Percentiles rank a stretch among this genome's conserved stretches.
These are phyloP conservation scores for Suillus brevipes DNA, from an alignment of 768 basidiomycete species.

Conservation along the genomic window DNA sequence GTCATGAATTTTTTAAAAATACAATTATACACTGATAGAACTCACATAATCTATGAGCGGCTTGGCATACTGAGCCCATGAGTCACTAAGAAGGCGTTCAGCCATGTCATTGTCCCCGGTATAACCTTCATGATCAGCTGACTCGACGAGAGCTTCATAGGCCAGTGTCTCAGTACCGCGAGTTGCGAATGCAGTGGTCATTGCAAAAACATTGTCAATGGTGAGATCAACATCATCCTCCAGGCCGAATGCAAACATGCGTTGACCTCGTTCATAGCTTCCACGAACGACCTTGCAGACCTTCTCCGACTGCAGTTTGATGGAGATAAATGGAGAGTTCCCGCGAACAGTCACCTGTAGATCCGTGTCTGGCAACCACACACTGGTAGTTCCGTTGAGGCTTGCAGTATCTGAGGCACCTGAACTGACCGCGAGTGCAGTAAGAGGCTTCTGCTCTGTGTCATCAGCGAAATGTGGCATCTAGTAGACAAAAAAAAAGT, in stretches of 20 bases:
- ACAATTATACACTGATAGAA: neutral
- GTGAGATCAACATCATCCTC: neutral
- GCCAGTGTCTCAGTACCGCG: neutral
- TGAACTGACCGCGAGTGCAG: neutral
- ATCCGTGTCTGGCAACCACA: neutral
- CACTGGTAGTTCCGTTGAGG: neutral
- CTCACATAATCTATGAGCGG: neutral
- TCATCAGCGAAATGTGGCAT: neutral
- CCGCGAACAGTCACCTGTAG: neutral
- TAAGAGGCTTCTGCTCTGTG: neutral
- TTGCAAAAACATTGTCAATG: neutral
- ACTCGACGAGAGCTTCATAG: neutral
- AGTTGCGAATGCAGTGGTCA: slow-evolving; percentile 3
- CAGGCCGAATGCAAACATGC: neutral
- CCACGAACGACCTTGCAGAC: neutral
- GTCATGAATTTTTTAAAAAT: neutral
- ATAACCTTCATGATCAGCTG: slow-evolving; percentile 3
- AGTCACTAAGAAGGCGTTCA: neutral
- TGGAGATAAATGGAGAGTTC: neutral
- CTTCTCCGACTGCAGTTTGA: neutral
- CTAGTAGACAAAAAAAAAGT: neutral
- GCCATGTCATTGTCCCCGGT: neutral
- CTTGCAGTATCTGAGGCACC: neutral
- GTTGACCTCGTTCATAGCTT: neutral
- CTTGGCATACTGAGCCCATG: neutral